Percentiles rank a stretch among this genome's conserved stretches.
These are phyloP conservation scores for Globisporangium iwayamae DNA, from an alignment of 352 stramenopile species.

Conservation along the genomic window DNA sequence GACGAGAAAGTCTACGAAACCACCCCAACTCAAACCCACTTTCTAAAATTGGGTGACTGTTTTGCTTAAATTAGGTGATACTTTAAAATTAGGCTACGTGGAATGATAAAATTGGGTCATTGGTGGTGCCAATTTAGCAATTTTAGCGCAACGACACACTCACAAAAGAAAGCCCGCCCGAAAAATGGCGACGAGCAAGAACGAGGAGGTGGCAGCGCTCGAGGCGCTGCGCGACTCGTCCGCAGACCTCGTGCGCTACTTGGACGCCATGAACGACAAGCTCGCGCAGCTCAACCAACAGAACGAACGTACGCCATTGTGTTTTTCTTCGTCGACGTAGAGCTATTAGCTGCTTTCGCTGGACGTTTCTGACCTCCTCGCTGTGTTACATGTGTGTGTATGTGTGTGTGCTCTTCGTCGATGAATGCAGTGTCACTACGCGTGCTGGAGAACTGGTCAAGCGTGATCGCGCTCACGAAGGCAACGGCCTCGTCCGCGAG, in stretches of 20 bases:
- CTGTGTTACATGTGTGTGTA: neutral
- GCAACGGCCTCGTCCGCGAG: slow-evolving; percentile 25
- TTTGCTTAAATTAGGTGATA: neutral
- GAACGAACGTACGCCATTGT: slow-evolving; percentile 59
- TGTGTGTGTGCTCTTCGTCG: neutral
- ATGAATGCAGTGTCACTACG: slow-evolving; percentile 53
- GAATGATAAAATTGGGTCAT: neutral
- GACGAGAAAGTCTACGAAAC: neutral
- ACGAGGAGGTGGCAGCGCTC: slow-evolving; percentile 75
- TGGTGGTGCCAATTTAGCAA: neutral
- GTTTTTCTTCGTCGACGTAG: neutral
- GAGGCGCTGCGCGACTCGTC: slow-evolving; percentile 77
- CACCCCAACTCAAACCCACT: neutral
- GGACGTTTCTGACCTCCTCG: slow-evolving; percentile 1
- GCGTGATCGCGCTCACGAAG: slow-evolving; percentile 73
- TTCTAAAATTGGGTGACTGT: neutral
- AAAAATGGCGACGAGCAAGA: slow-evolving; percentile 54
- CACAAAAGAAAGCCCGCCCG: neutral
- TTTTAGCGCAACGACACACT: neutral
- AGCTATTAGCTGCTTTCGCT: neutral
- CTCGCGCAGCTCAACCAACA: slow-evolving; percentile 75
- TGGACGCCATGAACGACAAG: slow-evolving; percentile 75
- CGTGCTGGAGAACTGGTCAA: slow-evolving; percentile 81
- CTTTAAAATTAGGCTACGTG: neutral
- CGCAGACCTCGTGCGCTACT: slow-evolving; percentile 65